phyloP scores from a whole-genome alignment of 352 stramenopile genomes.

The Globisporangium splendens region DNA sequence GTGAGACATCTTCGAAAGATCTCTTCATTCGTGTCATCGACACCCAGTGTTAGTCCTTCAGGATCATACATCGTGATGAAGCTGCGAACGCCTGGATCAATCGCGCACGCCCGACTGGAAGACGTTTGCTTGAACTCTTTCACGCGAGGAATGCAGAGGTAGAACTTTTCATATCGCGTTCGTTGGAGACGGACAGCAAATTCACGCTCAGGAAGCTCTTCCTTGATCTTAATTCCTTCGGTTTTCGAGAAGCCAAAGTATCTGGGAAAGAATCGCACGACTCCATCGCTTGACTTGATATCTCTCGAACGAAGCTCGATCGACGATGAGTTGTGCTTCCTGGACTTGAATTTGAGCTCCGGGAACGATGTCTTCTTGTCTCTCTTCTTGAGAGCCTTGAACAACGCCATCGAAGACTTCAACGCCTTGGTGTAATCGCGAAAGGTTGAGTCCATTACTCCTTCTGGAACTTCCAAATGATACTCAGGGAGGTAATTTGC shows the following conservation, averaged over 20 bases:
- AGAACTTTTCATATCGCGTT: conserved; percentile 14
- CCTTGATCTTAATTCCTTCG: conserved; percentile 13
- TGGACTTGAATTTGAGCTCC: conserved; percentile 16
- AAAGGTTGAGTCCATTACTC: conserved; percentile 10
- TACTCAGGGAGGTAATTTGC: conserved; percentile 14
- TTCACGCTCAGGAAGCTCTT: conserved; percentile 3
- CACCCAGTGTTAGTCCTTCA: no score
- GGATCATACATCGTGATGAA: no score
- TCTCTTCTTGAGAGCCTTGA: conserved; percentile 5
- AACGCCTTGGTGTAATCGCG: conserved; percentile 15
- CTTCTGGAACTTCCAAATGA: conserved; percentile 7
- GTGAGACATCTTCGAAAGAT: no score
- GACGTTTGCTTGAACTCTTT: conserved; percentile 7
- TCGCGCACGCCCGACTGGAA: conserved; percentile 11
- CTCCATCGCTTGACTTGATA: background rate
- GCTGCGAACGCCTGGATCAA: conserved; percentile 6
- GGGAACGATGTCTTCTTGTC: conserved; percentile 13
- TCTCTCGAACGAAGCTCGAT: background rate
- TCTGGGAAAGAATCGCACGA: conserved; percentile 3
- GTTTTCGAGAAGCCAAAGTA: conserved; percentile 13
- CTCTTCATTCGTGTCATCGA: no score
- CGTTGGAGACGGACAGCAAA: conserved; percentile 15
- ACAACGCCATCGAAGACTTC: conserved; percentile 6
- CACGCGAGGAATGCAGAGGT: conserved; percentile 8
- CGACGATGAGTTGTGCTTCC: conserved; percentile 7